Evolutionary conservation across 2,329 filamentous ascomycete genomes (phyloP).

Genomic region (Blastomyces percursus): DNA sequence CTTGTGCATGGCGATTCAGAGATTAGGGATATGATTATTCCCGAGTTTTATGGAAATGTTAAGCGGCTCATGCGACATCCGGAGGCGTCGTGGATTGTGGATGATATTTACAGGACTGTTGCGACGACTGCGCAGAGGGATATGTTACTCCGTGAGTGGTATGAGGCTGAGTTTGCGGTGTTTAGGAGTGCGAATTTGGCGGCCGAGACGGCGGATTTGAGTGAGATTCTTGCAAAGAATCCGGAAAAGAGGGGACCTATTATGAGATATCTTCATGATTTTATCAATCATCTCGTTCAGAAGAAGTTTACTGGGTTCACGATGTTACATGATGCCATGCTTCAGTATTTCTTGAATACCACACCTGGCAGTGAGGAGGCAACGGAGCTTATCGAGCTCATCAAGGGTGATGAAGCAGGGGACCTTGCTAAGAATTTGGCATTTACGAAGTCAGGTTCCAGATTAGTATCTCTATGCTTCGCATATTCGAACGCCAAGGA

Average conservation of each 20-base stretch:
- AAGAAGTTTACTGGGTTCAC: constrained; percentile 97
- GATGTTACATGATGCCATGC: constrained; percentile 95
- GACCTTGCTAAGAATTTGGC: constrained; percentile 91
- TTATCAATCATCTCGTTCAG: constrained; percentile 87
- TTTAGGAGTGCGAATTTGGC: constrained; percentile 52
- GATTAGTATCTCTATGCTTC: constrained; percentile 68
- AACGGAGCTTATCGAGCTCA: constrained; percentile 74
- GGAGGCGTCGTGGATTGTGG: constrained; percentile 93
- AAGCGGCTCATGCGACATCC: constrained; percentile 90
- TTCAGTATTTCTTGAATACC: constrained; percentile 83
- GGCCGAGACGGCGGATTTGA: constrained; percentile 44
- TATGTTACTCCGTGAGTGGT: constrained; percentile 83
- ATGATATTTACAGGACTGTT: constrained; percentile 86
- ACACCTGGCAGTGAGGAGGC: constrained; percentile 69
- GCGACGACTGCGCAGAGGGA: constrained; percentile 80
- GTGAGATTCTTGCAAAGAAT: constrained; percentile 59
- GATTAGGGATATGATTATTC: constrained; percentile 77
- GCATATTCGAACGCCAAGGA: constrained; percentile 86
- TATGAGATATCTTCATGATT: constrained; percentile 70
- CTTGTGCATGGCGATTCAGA: constrained; percentile 73
- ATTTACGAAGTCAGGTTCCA: constrained; percentile 81
- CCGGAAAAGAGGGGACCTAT: constrained; percentile 81
- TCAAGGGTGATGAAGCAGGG: constrained; percentile 84
- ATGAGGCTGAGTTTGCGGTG: constrained; percentile 82
- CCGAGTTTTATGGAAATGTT: constrained; percentile 90